Evolutionary conservation across 768 basidiomycete species (phyloP).

Genomic region (Kondoa subrosea): DNA sequence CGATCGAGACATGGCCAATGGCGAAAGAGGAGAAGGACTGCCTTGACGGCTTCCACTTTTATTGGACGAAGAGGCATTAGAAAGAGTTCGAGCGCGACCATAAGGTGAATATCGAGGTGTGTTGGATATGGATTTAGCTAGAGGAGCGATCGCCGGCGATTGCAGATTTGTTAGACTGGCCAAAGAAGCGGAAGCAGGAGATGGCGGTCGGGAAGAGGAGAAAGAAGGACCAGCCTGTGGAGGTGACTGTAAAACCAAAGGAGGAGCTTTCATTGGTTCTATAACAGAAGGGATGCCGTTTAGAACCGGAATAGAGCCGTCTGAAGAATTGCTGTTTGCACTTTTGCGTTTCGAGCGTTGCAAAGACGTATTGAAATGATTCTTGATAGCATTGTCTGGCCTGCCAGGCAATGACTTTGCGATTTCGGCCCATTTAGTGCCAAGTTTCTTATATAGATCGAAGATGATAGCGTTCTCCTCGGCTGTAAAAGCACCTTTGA

Average conservation of each 20-base stretch:
- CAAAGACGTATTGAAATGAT: constrained; percentile 25
- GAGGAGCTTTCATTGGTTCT: neutral
- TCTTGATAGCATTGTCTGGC: constrained; percentile 29
- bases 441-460: constrained; percentile 19
- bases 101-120: neutral
- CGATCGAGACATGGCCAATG: neutral
- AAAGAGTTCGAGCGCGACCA: neutral
- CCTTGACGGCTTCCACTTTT: neutral
- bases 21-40: neutral
- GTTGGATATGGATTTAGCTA: neutral
- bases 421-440: constrained; percentile 28
- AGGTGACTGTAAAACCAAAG: neutral
- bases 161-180: neutral
- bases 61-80: neutral
- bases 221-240: neutral
- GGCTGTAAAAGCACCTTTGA: constrained; percentile 24
- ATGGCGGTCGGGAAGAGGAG: neutral
- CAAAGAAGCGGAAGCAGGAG: neutral
- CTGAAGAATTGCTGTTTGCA: neutral
- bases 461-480: constrained; percentile 24
- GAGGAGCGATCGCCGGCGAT: neutral
- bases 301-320: neutral
- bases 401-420: constrained; percentile 25
- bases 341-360: constrained; percentile 12
- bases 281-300: neutral